phyloP scores from a whole-genome alignment of 768 basidiomycete species.

The Tulasnella calospora region DNA sequence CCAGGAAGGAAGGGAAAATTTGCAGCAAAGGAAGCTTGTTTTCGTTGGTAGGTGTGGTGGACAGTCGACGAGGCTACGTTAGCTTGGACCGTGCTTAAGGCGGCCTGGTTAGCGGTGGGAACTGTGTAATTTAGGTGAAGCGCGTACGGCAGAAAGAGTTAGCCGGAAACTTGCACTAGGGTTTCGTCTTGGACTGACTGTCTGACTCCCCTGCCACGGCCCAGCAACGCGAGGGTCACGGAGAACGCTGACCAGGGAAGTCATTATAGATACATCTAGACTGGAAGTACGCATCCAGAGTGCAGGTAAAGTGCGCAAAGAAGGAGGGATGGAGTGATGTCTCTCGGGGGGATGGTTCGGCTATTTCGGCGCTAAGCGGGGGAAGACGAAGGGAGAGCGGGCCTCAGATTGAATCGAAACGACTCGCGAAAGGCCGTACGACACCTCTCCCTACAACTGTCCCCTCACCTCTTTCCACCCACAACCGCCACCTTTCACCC shows the following conservation, averaged over 20 bases:
- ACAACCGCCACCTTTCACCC: background rate
- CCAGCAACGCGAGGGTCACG: background rate
- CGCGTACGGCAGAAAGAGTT: background rate
- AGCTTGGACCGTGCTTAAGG: background rate
- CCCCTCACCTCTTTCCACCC: slow-evolving; percentile 1
- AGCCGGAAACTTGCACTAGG: slow-evolving; percentile 6
- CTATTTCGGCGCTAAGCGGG: background rate
- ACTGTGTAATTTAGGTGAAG: background rate
- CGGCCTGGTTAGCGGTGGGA: background rate
- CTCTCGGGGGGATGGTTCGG: background rate
- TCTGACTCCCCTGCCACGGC: background rate
- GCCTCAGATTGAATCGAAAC: slow-evolving; percentile 11
- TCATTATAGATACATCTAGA: background rate
- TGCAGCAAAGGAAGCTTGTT: background rate
- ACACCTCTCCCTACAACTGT: background rate
- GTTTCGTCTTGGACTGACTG: background rate
- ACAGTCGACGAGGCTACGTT: background rate
- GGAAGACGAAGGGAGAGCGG: background rate
- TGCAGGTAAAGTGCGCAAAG: background rate
- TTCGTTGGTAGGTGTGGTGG: background rate
- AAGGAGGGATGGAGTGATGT: background rate
- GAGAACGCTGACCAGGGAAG: background rate
- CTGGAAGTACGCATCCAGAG: background rate
- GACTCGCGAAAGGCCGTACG: slow-evolving; percentile 11
- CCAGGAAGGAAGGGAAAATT: background rate